Percentiles rank a stretch among this genome's conserved stretches.
These are phyloP conservation scores for Metarhizium album DNA, from an alignment of 2,329 filamentous ascomycete species.

Conservation along the genomic window DNA sequence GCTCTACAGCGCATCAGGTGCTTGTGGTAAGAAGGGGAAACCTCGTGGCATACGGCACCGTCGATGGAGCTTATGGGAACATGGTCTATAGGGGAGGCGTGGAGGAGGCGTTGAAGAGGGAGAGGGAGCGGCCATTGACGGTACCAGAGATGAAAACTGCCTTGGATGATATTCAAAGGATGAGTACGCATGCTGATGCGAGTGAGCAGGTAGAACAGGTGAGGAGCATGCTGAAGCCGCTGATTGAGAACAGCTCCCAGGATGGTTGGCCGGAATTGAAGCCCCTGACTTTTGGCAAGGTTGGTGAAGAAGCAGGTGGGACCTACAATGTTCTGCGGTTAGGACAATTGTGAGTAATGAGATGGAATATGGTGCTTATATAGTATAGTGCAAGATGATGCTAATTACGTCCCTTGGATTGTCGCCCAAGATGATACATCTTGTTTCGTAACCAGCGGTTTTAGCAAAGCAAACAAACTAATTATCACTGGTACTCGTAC, in stretches of 20 bases:
- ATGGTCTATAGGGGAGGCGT: conserved; percentile 5
- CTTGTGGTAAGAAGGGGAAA: conserved; percentile 28
- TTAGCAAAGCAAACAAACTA: not conserved
- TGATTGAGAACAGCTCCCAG: conserved; percentile 7
- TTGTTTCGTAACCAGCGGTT: not conserved
- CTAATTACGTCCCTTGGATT: not conserved
- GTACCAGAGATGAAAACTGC: conserved; percentile 15
- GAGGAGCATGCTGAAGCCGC: conserved; percentile 14
- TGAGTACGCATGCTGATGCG: conserved; percentile 13
- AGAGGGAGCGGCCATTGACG: conserved; percentile 19
- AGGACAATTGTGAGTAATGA: conserved; percentile 1
- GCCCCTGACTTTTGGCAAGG: conserved; percentile 13
- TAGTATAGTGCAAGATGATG: not conserved
- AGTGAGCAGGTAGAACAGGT: conserved; percentile 15
- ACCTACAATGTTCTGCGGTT: conserved; percentile 8
- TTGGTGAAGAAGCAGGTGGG: not conserved
- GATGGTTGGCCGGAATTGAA: conserved; percentile 8
- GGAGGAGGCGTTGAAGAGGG: conserved; percentile 14
- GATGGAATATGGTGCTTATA: not conserved
- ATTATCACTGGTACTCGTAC: not conserved
- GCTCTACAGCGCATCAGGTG: conserved; percentile 21
- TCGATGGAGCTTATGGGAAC: conserved; percentile 2
- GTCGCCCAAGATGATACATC: not conserved
- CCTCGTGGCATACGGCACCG: conserved; percentile 21
- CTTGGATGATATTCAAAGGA: conserved; percentile 14